Evolutionary conservation across 192 early-diverging fungal genomes (phyloP).

Genomic region (Rhizophagus prolifer): DNA sequence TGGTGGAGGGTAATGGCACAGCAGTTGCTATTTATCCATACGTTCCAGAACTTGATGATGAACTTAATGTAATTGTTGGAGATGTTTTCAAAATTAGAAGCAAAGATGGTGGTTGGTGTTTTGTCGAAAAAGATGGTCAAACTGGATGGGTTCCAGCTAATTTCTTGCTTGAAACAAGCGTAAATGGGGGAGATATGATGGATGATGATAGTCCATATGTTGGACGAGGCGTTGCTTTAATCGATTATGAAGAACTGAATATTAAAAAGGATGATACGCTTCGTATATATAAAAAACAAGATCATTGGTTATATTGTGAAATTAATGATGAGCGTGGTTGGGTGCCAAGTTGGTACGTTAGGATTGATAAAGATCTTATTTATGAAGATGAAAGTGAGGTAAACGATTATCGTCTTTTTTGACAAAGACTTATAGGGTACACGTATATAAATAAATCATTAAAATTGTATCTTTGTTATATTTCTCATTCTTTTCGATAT

Average conservation of each 20-base stretch:
- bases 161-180: constrained; percentile 49
- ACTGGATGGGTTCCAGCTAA: constrained; percentile 61
- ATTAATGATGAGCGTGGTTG: constrained; percentile 48
- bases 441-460: neutral
- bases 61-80: constrained; percentile 61
- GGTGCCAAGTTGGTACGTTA: constrained; percentile 60
- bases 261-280: constrained; percentile 57
- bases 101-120: constrained; percentile 60
- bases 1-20: constrained; percentile 41
- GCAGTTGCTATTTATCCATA: constrained; percentile 66
- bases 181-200: constrained; percentile 45
- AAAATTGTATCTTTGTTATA: neutral
- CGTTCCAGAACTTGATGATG: constrained; percentile 56
- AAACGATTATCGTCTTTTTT: neutral
- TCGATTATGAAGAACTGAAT: constrained; percentile 59
- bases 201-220: constrained; percentile 30
- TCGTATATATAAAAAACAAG: constrained; percentile 36
- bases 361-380: constrained; percentile 32
- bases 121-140: constrained; percentile 54
- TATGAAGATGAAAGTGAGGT: constrained; percentile 20
- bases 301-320: constrained; percentile 39
- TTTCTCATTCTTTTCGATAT: neutral
- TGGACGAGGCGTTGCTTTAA: constrained; percentile 48
- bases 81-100: constrained; percentile 59
- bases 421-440: neutral